Evolutionary conservation across 768 basidiomycete genomes (phyloP), one percentile per base, ranked within the genome.

Genomic region (Podaxis carcinomalis): DNA sequence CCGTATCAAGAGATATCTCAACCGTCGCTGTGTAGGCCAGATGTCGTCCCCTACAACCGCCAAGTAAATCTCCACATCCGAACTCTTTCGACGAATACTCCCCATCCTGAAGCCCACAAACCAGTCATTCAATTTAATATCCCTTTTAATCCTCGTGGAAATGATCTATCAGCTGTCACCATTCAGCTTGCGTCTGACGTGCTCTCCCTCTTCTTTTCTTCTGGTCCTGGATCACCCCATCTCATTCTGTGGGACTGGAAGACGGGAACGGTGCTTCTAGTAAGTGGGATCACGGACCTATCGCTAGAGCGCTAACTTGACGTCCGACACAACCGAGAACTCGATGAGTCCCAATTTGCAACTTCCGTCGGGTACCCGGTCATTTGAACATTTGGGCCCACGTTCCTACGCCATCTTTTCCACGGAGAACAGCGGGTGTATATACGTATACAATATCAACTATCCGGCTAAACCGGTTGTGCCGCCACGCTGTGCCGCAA

Each of bases 141-240:
- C 28, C 66, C 61, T 37, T 70, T 51, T n/a, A 62, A 44, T 63
- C 69, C 21, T n/a, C 42, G 68, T 52, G 61, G 66, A 55, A 37
- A 69, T 68, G 35, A 61, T 57, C 28, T 59, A 71, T 16, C 62
- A 64, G 10, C 72, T 62, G 74, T 76, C 9, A 74, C 77, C 59
- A 72, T 85, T 4, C 83, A 86, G 67, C 74, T 86, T 51, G 83
- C 77, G 1, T 77, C 79, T 25, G 85, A 87, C 61, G 71, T 84
- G 32, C 66, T 88, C 35, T 84, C 78, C 4, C 68, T 83, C 52
- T 79, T 81, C 68, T 68, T 77, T 9, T 69, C 64, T 9, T 72
- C 73, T 3, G 64, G 65, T 3, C 56, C 40, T 23, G 68, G 74
- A 35, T 27, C 14, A 3, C 66, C 74, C 1, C 71, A 74, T 1